Conservation (phyloP, 768 basidiomycete genomes). For the Lyophyllum shimeji region DNA sequence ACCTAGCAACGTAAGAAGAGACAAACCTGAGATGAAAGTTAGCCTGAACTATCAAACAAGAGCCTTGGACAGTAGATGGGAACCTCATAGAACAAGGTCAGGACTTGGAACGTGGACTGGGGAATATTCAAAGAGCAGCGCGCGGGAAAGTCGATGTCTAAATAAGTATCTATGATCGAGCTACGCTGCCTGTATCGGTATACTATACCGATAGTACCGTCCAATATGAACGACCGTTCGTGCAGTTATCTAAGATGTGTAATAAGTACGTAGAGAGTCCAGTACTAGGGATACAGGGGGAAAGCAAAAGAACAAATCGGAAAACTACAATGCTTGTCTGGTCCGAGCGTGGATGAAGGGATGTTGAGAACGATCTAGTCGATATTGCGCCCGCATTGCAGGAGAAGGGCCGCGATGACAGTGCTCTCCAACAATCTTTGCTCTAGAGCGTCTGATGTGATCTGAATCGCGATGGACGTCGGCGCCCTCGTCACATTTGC, state of each 20-base stretch:
- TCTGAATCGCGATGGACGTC: slow-evolving; percentile 48
- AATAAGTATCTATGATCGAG: background rate
- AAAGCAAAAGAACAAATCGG: background rate
- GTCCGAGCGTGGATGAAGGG: background rate
- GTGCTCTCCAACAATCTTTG: slow-evolving; percentile 51
- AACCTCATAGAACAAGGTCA: no score
- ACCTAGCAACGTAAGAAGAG: no score
- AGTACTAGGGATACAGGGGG: background rate
- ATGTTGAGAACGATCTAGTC: slow-evolving; percentile 34
- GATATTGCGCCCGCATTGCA: slow-evolving; percentile 63
- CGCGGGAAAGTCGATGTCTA: background rate
- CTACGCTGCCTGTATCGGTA: background rate
- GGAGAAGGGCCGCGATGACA: slow-evolving; percentile 51
- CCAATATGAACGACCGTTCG: no score
- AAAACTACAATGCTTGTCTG: background rate
- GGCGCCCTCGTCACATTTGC: slow-evolving; percentile 50
- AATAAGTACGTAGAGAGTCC: background rate
- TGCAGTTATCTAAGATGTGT: background rate
- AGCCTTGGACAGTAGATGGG: no score
- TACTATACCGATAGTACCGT: background rate
- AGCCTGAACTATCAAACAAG: no score
- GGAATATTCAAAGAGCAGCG: no score
- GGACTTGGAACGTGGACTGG: no score
- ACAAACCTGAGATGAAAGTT: no score
- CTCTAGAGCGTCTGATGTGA: slow-evolving; percentile 56